phyloP scores from a whole-genome alignment of 345 rosid species.

The Turritis glabra region DNA sequence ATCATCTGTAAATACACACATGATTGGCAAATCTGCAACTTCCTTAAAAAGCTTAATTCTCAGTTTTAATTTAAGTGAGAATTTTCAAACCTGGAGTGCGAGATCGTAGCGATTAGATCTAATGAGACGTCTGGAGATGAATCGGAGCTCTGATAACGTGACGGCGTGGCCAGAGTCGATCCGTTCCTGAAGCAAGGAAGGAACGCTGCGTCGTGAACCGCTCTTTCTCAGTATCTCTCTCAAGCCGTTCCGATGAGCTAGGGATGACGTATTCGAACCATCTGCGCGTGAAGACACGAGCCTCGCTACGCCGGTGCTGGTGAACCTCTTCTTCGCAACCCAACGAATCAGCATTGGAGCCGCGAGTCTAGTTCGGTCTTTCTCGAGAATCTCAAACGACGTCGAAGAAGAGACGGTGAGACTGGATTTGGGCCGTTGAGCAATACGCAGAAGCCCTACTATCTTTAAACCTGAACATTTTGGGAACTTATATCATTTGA shows the following conservation, averaged over 20 bases:
- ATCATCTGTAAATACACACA: constrained; percentile 41
- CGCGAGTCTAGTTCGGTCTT: background rate
- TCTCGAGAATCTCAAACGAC: background rate
- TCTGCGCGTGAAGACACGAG: constrained; percentile 33
- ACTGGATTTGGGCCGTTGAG: background rate
- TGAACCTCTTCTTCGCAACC: background rate
- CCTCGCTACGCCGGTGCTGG: constrained; percentile 28
- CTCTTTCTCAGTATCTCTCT: constrained; percentile 43
- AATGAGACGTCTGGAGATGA: constrained; percentile 38
- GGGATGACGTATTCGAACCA: background rate
- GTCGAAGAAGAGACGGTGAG: background rate
- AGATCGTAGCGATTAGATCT: constrained; percentile 47
- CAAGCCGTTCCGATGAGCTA: constrained; percentile 15
- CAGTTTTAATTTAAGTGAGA: background rate
- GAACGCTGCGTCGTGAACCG: constrained; percentile 33
- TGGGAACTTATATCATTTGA: no score
- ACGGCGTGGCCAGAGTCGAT: constrained; percentile 44
- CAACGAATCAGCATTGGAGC: background rate
- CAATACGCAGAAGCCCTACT: background rate
- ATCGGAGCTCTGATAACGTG: constrained; percentile 46
- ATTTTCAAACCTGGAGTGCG: constrained; percentile 53
- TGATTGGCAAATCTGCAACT: background rate
- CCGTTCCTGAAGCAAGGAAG: constrained; percentile 44
- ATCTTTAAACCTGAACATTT: no score
- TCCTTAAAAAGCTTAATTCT: background rate